Base-by-base conservation (phyloP, 1,284 basidiomycete genomes). In the Gomphus sp. region DNA sequence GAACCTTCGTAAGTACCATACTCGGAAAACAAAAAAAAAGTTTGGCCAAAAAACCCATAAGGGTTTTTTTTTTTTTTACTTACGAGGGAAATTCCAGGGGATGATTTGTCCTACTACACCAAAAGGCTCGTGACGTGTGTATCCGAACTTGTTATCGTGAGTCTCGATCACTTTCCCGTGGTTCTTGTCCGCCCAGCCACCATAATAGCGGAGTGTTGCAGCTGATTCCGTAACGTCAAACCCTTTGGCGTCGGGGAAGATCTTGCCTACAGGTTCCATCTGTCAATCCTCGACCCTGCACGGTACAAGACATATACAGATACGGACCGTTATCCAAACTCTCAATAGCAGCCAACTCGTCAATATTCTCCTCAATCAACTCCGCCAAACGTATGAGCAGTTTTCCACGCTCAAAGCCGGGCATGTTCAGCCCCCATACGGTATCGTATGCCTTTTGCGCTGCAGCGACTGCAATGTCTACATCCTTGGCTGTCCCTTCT, bases 41-140 rank as follows among this genome's bases (percentile, higher is more conserved):
- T 39, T 43, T 9, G 66, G n/a, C n/a, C n/a, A n/a, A n/a, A n/a
- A n/a, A n/a, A n/a, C n/a, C n/a, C n/a, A n/a, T n/a, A n/a, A n/a
- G n/a, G n/a, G n/a, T n/a, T n/a, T n/a, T n/a, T n/a, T n/a, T n/a
- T n/a, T n/a, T n/a, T n/a, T n/a, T n/a, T n/a, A n/a, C n/a, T n/a
- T n/a, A n/a, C n/a, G 60, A 60, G 73, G 76, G 74, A 81, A 80
- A 75, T 81, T 85, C 80, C 89, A 91, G 22, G 87, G 88, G 65
- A 93, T 91, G 70, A 94, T 93, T 74, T 92, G 89, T 52, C 89
- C 81, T 28, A 85, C 81, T 60, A 98, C 93, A 65, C 95, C 96
- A 66, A 97, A 87, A 16, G 96, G 94, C 73, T 98, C 95, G 71
- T 97, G 92, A 34, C 86, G 80, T 16, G 91, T 91, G 74, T 91